Base-by-base conservation (phyloP, 306 rosid species). In the Carpinus fangiana region DNA sequence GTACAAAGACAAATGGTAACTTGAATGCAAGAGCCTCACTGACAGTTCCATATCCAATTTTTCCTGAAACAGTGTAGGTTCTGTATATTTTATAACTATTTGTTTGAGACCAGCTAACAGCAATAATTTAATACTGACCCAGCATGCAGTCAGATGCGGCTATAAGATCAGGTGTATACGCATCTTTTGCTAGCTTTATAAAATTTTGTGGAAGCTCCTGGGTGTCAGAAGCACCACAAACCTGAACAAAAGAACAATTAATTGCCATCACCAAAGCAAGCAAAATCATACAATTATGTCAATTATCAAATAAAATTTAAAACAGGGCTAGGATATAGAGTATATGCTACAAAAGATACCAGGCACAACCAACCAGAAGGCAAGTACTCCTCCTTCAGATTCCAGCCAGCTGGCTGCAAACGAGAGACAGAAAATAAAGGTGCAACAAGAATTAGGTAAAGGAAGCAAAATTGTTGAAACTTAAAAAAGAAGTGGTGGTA, bases 61-160 rank as follows among this genome's bases (percentile, higher is more conserved):
- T 95, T 77, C 99, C 99, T 95, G 84, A 72, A 87, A 84, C 21
- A 59, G 69, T 9, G 72, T 66, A 56, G 62, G 70, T 52, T 18
- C 62, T 47, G 75, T 54, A 41, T 6, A 41, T 41, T 41, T 38
- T 41, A 41, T 59, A 46, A 70, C 71, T 20, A 38, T 52, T 65
- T 51, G 56, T 70, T 78, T 54, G 57, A 85, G 77, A 74, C 70
- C 70, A 82, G 54, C 50, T 51, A 45, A 55, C 59, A 65, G 59
- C 21, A 73, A 36, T 79, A 79, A 60, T 52, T 73, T 74, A 52
- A 64, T 80, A 72, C 95, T 76, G 67, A 95, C 98, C 98, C 60
- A 95, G 98, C 98, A 95, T 95, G 86, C 98, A 95, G 82, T 95
- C 98, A 79, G 88, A 88, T 31, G 97, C 98, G 47, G 98, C 98